phyloP scores from a whole-genome alignment of 257 asterid species.

The Solanum ossicruentum region DNA sequence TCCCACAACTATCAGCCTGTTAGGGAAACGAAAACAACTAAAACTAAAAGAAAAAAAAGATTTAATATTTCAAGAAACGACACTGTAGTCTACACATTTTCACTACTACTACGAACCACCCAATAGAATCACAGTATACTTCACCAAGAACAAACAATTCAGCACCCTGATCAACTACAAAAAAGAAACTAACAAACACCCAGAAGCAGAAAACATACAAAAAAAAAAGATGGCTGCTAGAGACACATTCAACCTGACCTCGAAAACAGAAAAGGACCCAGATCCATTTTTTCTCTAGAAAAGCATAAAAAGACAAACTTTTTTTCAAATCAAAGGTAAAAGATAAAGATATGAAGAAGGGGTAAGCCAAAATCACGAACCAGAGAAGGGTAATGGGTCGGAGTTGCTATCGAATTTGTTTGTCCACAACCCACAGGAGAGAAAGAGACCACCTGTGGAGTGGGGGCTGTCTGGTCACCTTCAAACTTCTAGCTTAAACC shows the following conservation, averaged over 20 bases:
- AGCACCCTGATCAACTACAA: neutral
- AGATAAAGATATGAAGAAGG: neutral
- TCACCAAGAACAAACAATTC: neutral
- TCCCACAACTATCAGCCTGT: neutral
- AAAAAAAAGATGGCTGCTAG: neutral
- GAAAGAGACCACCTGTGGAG: conserved; percentile 4
- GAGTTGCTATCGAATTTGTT: neutral
- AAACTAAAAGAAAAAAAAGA: neutral
- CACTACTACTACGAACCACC: neutral
- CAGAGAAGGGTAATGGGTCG: neutral
- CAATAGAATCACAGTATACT: neutral
- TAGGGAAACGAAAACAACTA: neutral
- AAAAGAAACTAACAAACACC: neutral
- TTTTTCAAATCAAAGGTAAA: neutral
- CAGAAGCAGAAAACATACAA: neutral
- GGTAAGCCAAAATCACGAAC: conserved; percentile 10
- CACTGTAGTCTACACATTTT: neutral
- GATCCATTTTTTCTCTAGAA: conserved; percentile 17
- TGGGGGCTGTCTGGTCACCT: conserved; percentile 11
- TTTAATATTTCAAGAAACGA: neutral
- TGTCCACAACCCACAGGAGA: neutral
- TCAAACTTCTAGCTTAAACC: conserved; percentile 1
- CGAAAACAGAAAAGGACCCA: conserved; percentile 9
- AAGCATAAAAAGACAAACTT: neutral
- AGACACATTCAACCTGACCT: conserved; percentile 7